Base-by-base conservation (phyloP, 2,329 filamentous ascomycete genomes). In the Cordyceps sp. region DNA sequence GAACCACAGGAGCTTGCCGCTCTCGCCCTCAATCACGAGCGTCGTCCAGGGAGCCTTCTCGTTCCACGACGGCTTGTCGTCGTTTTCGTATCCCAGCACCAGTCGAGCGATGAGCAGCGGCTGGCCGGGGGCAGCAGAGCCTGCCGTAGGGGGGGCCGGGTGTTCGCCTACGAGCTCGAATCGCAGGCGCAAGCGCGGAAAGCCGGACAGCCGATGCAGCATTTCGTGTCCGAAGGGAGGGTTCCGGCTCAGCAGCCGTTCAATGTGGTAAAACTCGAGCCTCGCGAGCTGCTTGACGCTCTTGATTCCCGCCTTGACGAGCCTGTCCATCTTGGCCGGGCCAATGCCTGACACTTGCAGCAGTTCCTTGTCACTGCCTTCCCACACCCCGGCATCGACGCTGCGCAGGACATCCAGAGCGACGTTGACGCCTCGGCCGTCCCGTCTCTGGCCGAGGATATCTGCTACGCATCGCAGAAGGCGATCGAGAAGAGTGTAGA, bases 301-400 rank as follows among this genome's bases (percentile, higher is more conserved):
- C 19, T 60, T 71, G 33, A 96, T 69, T 1, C 75, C 73, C n/a
- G 73, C 73, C 25, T 67, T 64, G 4, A 73, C 67, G 27, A 96
- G 64, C 48, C 80, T 90, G 24, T 78, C 69, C 39, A 82, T 73
- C n/a, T 71, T 69, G 1, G 76, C 81, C 5, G 73, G 61, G 0
- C 90, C 90, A 37, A 96, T 69, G 3, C 74, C 69, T 1, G 81
- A 73, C 2, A 98, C 66, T 49, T 96, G 88, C 37, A 79, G 78
- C 45, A 98, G 67, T 42, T 94, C 81, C 16, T 78, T 62, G 1
- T 81, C 71, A 3, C 75, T 80, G 22, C 79, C 74, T 45, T 98
- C 90, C 90, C 86, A 93, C 1, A 64, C 62, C 2, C 68, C 70
- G 2, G 85, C 80, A 16, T 72, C 68, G 32, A 96, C 57, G 40